Evolutionary conservation across 2,329 filamentous ascomycete genomes (phyloP).

Genomic region (Microsporum audouinii): DNA sequence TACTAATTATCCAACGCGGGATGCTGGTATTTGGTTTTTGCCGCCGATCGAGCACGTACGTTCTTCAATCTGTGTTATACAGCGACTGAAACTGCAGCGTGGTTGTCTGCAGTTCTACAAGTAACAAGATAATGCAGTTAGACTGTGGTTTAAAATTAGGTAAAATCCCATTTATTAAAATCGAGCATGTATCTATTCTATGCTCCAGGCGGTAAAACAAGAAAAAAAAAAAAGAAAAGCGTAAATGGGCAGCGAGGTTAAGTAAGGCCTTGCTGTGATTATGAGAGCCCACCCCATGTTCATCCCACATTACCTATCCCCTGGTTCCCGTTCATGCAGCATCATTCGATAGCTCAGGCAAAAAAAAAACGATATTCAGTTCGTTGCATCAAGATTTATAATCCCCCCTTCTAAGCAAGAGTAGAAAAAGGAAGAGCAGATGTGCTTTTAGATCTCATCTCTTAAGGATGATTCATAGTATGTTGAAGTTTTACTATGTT

Average conservation of each 20-base stretch:
- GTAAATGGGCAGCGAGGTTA: background rate
- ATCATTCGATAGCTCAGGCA: background rate
- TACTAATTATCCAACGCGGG: background rate
- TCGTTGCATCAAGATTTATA: background rate
- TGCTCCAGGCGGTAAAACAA: conserved; percentile 1
- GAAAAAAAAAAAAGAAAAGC: background rate
- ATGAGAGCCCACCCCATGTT: background rate
- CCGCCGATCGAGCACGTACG: background rate
- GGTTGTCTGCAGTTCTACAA: background rate
- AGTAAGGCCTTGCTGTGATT: background rate
- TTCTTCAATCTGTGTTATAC: background rate
- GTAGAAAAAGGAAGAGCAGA: background rate
- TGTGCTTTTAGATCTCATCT: background rate
- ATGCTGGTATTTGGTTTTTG: background rate
- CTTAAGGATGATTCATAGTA: background rate
- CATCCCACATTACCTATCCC: background rate
- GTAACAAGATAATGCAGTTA: background rate
- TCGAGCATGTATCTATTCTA: background rate
- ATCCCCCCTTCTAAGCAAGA: conserved; percentile 2
- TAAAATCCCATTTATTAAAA: background rate
- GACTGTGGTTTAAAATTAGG: background rate
- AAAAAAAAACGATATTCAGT: background rate
- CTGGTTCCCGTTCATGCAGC: background rate
- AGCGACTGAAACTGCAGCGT: background rate
- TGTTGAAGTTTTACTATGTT: background rate